phyloP scores from a whole-genome alignment of 176 grass and related monocot genomes.

The Musa schizocarpa region DNA sequence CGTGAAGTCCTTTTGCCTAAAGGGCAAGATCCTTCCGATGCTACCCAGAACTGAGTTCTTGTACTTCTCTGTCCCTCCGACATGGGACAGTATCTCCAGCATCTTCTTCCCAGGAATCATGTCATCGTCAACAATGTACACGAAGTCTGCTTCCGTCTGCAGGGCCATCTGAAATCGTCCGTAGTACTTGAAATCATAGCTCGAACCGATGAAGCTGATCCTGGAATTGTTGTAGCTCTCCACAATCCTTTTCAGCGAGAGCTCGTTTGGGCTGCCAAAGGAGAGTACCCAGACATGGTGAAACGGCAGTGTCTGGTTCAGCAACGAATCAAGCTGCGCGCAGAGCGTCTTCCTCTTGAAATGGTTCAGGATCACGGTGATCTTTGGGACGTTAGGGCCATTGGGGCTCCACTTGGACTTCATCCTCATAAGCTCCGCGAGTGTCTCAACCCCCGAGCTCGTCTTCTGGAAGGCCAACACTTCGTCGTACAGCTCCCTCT shows the following conservation, averaged over 20 bases:
- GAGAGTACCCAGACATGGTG: conserved; percentile 89
- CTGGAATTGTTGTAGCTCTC: conserved; percentile 83
- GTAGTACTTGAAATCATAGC: conserved; percentile 98
- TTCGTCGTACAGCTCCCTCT: conserved; percentile 83
- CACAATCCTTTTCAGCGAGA: conserved; percentile 42
- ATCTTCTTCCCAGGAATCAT: conserved; percentile 71
- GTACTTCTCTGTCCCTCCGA: conserved; percentile 87
- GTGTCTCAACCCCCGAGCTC: conserved; percentile 63
- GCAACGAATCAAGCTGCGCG: conserved; percentile 68
- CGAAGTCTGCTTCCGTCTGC: conserved; percentile 73
- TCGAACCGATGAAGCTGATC: conserved; percentile 78
- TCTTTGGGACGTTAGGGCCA: conserved; percentile 25
- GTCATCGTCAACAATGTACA: conserved; percentile 96
- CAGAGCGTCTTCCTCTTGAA: conserved; percentile 92
- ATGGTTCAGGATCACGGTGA: conserved; percentile 91
- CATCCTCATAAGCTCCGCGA: conserved; percentile 53
- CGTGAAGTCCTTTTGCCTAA: conserved; percentile 78
- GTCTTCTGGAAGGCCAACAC: conserved; percentile 52
- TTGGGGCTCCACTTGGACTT: conserved; percentile 42
- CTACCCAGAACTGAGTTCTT: conserved; percentile 72
- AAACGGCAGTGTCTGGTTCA: conserved; percentile 75
- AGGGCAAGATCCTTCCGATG: conserved; percentile 81
- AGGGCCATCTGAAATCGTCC: conserved; percentile 96
- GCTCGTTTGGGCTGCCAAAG: conserved; percentile 79
- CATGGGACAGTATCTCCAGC: conserved; percentile 88